These are phyloP conservation scores for Aspergillus intermedius DNA, from an alignment of 2,329 filamentous ascomycete genomes.

Conservation along the genomic window DNA sequence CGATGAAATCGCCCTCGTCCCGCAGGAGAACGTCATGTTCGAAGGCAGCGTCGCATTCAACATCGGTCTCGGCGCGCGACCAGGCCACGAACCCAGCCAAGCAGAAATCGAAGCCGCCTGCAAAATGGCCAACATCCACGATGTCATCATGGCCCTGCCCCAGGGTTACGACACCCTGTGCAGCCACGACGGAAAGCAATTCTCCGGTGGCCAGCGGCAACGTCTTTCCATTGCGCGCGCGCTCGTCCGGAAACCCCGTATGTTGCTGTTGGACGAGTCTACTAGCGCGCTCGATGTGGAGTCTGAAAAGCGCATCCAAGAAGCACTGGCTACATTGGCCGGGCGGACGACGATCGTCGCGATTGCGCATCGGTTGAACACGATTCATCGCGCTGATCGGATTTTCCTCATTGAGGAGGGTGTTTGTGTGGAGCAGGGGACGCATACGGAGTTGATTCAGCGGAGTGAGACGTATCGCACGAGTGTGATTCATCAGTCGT, in stretches of 20 bases:
- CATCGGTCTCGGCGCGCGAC: constrained; percentile 41
- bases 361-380: constrained; percentile 38
- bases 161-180: constrained; percentile 59
- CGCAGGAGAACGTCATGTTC: constrained; percentile 44
- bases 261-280: constrained; percentile 56
- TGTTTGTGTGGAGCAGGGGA: constrained; percentile 43
- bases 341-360: constrained; percentile 34
- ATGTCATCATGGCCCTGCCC: constrained; percentile 57
- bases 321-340: constrained; percentile 30
- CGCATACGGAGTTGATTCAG: constrained; percentile 44
- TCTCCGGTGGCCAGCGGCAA: constrained; percentile 56
- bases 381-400: constrained; percentile 60
- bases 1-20: constrained; percentile 41
- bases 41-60: constrained; percentile 45
- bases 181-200: constrained; percentile 48
- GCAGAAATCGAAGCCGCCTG: constrained; percentile 62
- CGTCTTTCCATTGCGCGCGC: constrained; percentile 54
- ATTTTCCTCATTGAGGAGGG: constrained; percentile 60
- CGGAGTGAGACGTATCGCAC: constrained; percentile 45
- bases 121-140: constrained; percentile 63
- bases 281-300: constrained; percentile 54
- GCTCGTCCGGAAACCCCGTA: constrained; percentile 47
- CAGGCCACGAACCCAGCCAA: constrained; percentile 49
- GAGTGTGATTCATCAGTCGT: constrained; percentile 46
- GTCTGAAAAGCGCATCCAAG: constrained; percentile 44